These are phyloP conservation scores for Populus hybrid DNA, from an alignment of 441 rosid species.

Conservation along the genomic window DNA sequence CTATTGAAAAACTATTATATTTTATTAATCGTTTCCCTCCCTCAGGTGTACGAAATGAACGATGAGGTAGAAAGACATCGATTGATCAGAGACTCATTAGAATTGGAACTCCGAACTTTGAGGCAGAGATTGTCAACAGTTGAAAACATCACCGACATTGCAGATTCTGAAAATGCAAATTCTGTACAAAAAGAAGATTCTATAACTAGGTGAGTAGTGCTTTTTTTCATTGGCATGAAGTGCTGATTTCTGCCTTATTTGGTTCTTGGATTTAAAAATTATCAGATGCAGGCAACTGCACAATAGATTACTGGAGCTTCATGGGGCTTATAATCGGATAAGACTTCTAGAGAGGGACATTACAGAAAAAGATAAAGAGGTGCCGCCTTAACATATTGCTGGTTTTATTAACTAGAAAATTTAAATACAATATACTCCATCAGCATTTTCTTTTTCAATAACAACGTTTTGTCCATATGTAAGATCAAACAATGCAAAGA, in stretches of 20 bases:
- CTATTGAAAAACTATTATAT: not conserved
- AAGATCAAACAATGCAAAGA: conserved; percentile 77
- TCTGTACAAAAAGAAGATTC: conserved; percentile 40
- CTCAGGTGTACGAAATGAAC: conserved; percentile 83
- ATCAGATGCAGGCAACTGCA: conserved; percentile 39
- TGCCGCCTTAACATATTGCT: conserved; percentile 25
- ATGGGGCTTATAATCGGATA: conserved; percentile 47
- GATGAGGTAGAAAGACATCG: conserved; percentile 82
- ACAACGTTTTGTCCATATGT: conserved; percentile 24
- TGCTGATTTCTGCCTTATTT: conserved; percentile 24
- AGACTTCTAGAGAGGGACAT: conserved; percentile 55
- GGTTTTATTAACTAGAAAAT: not conserved
- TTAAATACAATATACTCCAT: not conserved
- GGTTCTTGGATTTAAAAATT: conserved; percentile 14
- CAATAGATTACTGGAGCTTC: conserved; percentile 44
- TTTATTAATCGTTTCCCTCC: conserved; percentile 18
- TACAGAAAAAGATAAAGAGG: conserved; percentile 72
- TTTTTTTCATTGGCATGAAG: conserved; percentile 18
- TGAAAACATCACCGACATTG: conserved; percentile 52
- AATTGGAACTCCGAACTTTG: conserved; percentile 72
- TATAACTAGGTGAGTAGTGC: conserved; percentile 43
- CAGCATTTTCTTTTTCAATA: not conserved
- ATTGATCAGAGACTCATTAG: conserved; percentile 64
- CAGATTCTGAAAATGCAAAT: conserved; percentile 41
- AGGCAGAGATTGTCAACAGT: conserved; percentile 62